Evolutionary conservation across 768 basidiomycete species (phyloP), one percentile per base, ranked within the genome.

Genomic region (Cystofilobasidium ferigula): DNA sequence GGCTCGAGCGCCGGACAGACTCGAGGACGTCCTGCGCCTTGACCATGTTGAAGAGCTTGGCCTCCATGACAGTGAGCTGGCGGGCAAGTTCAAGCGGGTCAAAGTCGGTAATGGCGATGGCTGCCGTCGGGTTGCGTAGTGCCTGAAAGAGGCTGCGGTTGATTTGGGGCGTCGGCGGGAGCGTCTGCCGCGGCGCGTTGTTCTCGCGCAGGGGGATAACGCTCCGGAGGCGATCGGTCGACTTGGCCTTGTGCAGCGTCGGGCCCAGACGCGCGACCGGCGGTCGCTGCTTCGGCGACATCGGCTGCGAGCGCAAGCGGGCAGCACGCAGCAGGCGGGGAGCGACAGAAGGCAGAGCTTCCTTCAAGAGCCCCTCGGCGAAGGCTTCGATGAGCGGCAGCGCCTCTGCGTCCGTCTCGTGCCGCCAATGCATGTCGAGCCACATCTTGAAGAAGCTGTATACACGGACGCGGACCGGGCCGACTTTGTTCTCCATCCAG

Each of bases 31-130:
- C 95, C 70, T 91, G 88, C 0, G 93, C 84, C 63, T 82, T 83
- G 69, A 98, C 90, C 61, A 84, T 82, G 69, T 87, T 85, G 74
- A 92, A 98, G 53, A 95, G 76, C 66, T 83, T 83, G 70, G 85
- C 87, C 75, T 99, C 95, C 86, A 93, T 88, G 70, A 93, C 82
- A 22, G 94, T 95, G 71, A 98, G 74, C 77, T 99, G 95, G 57
- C 95, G 82, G 10, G 91, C 91, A 51, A 98, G 80, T 75, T 99
- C 95, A 70, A 93, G 77, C 36, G 87, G 79, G 72, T 98, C 92
- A 71, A 99, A 92, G 72, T 99, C 95, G n/a, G 85, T 88, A 40
- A 67, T 42, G 24, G 26, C 24, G 38, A 62, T 38, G 51, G 48
- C 58, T 14, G 58, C 28, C 45, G 58, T 48, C 28, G 26, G 62